Evolutionary conservation across 2,329 filamentous ascomycete genomes (phyloP).

Genomic region (Ophiosphaerella korrae): DNA sequence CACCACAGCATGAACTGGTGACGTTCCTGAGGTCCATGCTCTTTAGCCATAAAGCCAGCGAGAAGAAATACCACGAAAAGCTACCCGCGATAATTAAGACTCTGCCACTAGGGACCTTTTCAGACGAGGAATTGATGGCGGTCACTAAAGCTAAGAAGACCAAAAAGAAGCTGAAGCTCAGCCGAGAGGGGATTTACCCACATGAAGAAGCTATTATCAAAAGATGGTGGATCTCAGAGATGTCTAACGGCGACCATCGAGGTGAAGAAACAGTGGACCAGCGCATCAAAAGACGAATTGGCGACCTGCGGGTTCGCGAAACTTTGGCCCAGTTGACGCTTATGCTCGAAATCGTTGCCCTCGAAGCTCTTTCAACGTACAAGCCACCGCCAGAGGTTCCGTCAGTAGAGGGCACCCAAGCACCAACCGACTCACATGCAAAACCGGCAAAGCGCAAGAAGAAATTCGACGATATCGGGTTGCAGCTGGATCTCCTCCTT

Average conservation of each 20-base stretch:
- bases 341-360: conserved; percentile 74
- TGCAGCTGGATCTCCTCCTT: conserved; percentile 73
- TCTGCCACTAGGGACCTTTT: conserved; percentile 50
- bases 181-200: conserved; percentile 71
- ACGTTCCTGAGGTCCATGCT: conserved; percentile 71
- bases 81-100: conserved; percentile 69
- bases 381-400: conserved; percentile 34
- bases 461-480: conserved; percentile 68
- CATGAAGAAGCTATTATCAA: conserved; percentile 68
- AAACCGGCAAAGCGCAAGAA: conserved; percentile 53
- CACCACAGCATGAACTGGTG: conserved; percentile 68
- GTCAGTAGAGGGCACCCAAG: conserved; percentile 22
- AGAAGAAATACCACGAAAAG: conserved; percentile 80
- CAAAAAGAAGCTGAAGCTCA: conserved; percentile 59
- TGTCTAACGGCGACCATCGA: conserved; percentile 43
- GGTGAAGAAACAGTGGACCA: conserved; percentile 49
- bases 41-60: conserved; percentile 69
- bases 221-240: conserved; percentile 68
- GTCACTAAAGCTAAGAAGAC: conserved; percentile 46
- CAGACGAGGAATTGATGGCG: conserved; percentile 49
- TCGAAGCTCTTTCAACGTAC: conserved; percentile 59
- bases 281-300: conserved; percentile 66
- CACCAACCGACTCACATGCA: conserved; percentile 14
- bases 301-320: conserved; percentile 72
- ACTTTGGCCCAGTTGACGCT: conserved; percentile 82